These are phyloP conservation scores for Ettlia oleoabundans DNA, from an alignment of 139 green algal species.

Conservation along the genomic window DNA sequence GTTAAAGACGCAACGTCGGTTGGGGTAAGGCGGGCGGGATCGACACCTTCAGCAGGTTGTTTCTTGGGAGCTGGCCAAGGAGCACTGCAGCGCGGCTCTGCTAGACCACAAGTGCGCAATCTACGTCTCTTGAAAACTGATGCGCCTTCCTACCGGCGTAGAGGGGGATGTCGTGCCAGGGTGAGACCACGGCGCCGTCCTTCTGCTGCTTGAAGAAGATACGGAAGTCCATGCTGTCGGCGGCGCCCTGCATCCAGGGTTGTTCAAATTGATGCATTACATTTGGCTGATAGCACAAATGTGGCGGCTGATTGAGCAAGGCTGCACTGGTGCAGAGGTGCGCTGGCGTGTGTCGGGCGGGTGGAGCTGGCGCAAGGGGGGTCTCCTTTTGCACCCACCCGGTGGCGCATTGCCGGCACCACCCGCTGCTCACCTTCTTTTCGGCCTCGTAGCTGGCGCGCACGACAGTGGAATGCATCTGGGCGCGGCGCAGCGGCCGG, in stretches of 20 bases:
- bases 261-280: no score
- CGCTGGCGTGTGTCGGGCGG: background rate
- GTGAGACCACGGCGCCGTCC: constrained; percentile 68
- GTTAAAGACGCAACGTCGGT: no score
- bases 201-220: constrained; percentile 84
- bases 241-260: constrained; percentile 74
- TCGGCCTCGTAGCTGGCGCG: constrained; percentile 30
- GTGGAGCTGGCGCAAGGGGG: background rate
- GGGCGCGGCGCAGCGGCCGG: constrained; percentile 5
- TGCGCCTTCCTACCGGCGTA: constrained; percentile 49
- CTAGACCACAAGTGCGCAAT: no score
- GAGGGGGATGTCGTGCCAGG: constrained; percentile 98
- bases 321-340: background rate
- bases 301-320: background rate
- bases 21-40: background rate
- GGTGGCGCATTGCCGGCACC: background rate
- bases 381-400: background rate
- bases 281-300: no score
- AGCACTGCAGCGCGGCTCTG: no score
- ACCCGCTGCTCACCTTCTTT: constrained; percentile 13
- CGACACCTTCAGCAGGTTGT: background rate
- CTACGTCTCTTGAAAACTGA: no score
- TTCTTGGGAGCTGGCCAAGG: no score
- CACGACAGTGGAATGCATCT: constrained; percentile 14
- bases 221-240: constrained; percentile 83